Conservation (phyloP, 1,284 basidiomycete genomes). For the Golubevia pallescens region DNA sequence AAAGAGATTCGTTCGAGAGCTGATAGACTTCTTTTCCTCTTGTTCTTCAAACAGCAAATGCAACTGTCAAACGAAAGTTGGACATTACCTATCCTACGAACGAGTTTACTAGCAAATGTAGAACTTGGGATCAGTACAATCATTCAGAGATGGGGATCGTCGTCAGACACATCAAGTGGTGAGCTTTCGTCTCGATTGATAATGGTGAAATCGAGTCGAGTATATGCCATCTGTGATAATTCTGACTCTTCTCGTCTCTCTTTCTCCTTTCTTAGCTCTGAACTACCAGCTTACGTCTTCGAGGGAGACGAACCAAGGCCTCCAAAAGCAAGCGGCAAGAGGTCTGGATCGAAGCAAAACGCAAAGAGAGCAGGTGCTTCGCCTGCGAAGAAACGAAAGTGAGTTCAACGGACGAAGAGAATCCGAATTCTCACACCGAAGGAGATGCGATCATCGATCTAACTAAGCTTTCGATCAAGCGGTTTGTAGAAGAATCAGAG, state of each 20-base stretch:
- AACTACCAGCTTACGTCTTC: constrained; percentile 65
- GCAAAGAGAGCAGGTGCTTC: constrained; percentile 17
- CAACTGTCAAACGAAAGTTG: constrained; percentile 38
- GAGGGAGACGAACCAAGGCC: constrained; percentile 31
- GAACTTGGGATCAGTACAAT: constrained; percentile 63
- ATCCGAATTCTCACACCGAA: no score
- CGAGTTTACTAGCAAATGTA: constrained; percentile 57
- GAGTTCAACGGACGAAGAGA: not conserved
- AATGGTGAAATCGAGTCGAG: not conserved
- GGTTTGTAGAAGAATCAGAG: not conserved
- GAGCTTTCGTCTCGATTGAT: not conserved
- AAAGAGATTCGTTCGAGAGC: not conserved
- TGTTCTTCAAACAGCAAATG: constrained; percentile 2
- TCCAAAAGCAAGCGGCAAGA: constrained; percentile 1
- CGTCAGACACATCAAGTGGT: constrained; percentile 60
- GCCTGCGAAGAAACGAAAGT: not conserved
- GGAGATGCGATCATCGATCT: not conserved
- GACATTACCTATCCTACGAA: constrained; percentile 60
- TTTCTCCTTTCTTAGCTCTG: constrained; percentile 3
- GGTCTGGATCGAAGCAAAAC: constrained; percentile 35
- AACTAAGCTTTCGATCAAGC: not conserved
- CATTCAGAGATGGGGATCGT: constrained; percentile 61
- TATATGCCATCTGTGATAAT: not conserved
- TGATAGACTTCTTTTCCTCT: constrained; percentile 1
- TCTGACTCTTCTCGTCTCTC: not conserved